Evolutionary conservation across 2,329 filamentous ascomycete species (phyloP), one percentile per base, ranked within the genome.

Genomic region (Metarhizium anisopliae): DNA sequence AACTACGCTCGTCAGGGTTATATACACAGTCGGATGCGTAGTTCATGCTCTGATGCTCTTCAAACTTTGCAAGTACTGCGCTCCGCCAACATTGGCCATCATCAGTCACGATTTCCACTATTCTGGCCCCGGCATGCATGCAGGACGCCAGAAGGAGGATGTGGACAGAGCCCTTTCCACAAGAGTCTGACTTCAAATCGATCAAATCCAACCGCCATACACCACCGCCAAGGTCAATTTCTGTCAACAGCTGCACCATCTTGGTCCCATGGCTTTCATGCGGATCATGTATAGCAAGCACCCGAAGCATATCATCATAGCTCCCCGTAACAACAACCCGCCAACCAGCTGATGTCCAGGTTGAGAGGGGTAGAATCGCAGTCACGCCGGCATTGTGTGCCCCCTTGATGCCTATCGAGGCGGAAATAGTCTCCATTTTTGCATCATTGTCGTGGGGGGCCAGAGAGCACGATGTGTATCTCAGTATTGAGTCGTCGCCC

Each of bases 21-120:
- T 77, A 77, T 60, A 81, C 77, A 57, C 84, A 81, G 70, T 92
- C 91, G 63, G 87, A 89, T 6, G 87, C 92, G 68, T 97, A 97
- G 65, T 95, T 96, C 90, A 96, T 96, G 68, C 90, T 96, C 72
- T 88, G 77, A 67, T 96, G 91, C 67, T 93, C 88, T 62, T 90
- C 87, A 65, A 95, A 95, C 53, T 78, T 80, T 0, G 80, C 85
- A 50, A 92, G 61, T 1, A 93, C 76, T 47, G 79, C 74, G 56
- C 94, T 85, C 1, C 64, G 66, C 80, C 86, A 90, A 18, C 60
- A 59, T n/a, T 55, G 72, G 58, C 59, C 70, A 1, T 70, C 63
- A 1, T 67, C 65, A 30, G 72, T 67, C 10, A 62, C 58, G 18
- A 83, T 64, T 43, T 77, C 72, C 6, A 87, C 64, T n/a, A 97